Evolutionary conservation across 2,329 filamentous ascomycete species (phyloP).

Genomic region (Grosmannia serpens): DNA sequence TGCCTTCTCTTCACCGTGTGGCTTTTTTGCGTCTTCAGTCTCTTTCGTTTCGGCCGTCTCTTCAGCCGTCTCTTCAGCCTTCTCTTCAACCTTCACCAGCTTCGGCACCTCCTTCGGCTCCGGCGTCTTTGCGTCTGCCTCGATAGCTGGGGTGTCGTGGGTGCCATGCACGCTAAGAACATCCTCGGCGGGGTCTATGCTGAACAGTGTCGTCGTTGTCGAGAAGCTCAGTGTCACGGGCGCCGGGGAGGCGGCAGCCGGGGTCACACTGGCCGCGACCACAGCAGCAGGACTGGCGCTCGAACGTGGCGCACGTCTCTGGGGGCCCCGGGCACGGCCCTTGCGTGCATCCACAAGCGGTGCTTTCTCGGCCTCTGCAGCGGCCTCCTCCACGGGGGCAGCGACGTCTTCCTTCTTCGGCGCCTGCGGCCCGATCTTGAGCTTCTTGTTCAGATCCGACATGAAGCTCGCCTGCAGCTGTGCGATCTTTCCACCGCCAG

Average conservation of each 20-base stretch:
- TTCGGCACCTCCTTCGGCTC: neutral
- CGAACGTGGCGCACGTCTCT: slow-evolving; percentile 32
- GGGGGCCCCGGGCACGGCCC: slow-evolving; percentile 76
- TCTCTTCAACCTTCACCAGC: neutral
- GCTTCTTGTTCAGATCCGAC: slow-evolving; percentile 80
- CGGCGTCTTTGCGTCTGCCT: neutral
- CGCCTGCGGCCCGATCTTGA: slow-evolving; percentile 74
- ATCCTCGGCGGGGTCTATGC: slow-evolving; percentile 39
- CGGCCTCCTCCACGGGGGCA: slow-evolving; percentile 38
- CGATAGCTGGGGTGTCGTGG: neutral
- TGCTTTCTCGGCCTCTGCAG: slow-evolving; percentile 55
- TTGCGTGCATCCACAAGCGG: slow-evolving; percentile 87
- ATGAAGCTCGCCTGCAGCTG: slow-evolving; percentile 85
- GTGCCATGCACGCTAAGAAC: slow-evolving; percentile 23
- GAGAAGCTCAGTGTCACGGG: slow-evolving; percentile 33
- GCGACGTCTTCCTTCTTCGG: slow-evolving; percentile 55
- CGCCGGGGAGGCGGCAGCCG: slow-evolving; percentile 16
- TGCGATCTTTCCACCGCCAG: slow-evolving; percentile 76
- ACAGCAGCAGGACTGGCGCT: slow-evolving; percentile 18
- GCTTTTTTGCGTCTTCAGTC: neutral
- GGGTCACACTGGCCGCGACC: slow-evolving; percentile 16
- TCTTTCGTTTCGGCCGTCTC: neutral
- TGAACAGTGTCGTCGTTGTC: slow-evolving; percentile 36
- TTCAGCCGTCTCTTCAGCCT: neutral
- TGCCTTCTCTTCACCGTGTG: neutral